Percentiles rank a stretch among this genome's conserved stretches.
These are phyloP conservation scores for Blepharisma undulans DNA, from an alignment of 169 alveolate genomes.

Conservation along the genomic window DNA sequence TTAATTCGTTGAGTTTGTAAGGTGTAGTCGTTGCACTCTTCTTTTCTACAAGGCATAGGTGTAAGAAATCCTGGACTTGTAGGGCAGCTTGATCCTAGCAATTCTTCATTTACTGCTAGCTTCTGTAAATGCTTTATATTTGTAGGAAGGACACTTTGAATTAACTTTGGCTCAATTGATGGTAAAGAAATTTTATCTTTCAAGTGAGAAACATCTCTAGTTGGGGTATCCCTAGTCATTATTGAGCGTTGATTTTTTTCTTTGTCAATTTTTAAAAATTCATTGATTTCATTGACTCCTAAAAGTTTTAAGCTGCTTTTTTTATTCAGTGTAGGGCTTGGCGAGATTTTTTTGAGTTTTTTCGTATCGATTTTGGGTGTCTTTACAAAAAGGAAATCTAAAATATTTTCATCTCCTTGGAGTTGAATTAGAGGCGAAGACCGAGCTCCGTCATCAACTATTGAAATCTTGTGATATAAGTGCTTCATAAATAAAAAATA, in stretches of 20 bases:
- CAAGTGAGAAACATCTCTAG: slow-evolving; percentile 5
- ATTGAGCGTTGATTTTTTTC: neutral
- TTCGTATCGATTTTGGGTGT: neutral
- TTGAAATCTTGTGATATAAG: too few relatives aligned
- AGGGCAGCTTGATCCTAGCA: neutral
- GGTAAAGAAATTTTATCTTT: neutral
- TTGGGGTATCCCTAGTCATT: neutral
- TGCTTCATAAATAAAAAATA: too few relatives aligned
- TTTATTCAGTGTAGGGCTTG: neutral
- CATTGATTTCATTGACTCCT: neutral
- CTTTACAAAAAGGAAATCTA: neutral
- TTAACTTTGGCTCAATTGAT: neutral
- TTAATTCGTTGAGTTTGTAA: neutral
- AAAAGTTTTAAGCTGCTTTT: neutral
- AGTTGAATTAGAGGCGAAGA: too few relatives aligned
- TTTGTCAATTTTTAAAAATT: neutral
- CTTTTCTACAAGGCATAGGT: neutral
- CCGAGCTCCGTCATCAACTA: too few relatives aligned
- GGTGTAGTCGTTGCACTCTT: neutral
- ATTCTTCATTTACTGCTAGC: neutral
- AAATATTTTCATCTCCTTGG: neutral
- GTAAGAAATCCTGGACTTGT: neutral
- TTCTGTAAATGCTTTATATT: neutral
- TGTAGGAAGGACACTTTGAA: neutral
- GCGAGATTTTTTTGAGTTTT: neutral